These are phyloP conservation scores for Ramularia collo-cygni DNA, from an alignment of 2,329 filamentous ascomycete genomes.

Conservation along the genomic window DNA sequence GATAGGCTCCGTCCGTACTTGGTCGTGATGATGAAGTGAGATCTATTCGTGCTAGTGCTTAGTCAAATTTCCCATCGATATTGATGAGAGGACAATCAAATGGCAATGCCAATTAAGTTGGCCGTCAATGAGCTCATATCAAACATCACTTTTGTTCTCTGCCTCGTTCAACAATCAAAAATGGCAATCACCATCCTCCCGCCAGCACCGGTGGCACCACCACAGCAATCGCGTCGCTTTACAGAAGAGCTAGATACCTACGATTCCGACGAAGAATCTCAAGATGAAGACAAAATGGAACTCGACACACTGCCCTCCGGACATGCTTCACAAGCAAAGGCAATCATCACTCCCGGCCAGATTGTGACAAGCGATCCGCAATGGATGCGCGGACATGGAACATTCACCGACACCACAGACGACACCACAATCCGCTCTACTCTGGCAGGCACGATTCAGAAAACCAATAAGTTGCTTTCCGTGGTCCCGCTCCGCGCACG, in stretches of 20 bases:
- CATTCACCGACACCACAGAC: constrained; percentile 57
- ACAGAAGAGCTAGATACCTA: constrained; percentile 19
- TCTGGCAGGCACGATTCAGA: constrained; percentile 80
- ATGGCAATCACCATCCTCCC: constrained; percentile 57
- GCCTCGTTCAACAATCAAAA: constrained; percentile 5
- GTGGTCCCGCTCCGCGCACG: constrained; percentile 84
- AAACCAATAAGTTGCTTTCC: constrained; percentile 94
- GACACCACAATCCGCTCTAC: constrained; percentile 72
- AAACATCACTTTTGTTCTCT: neutral
- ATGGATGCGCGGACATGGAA: constrained; percentile 98
- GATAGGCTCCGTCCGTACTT: no score
- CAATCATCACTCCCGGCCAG: constrained; percentile 82
- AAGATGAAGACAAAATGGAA: constrained; percentile 30
- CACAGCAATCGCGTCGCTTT: constrained; percentile 14
- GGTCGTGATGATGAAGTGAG: constrained; percentile 2
- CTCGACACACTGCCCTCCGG: constrained; percentile 42
- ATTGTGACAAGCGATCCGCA: constrained; percentile 85
- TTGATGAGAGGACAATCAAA: neutral
- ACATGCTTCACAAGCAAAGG: constrained; percentile 33
- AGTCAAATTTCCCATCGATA: no score
- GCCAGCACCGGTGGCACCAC: constrained; percentile 38
- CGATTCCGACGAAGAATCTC: constrained; percentile 28
- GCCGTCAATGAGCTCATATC: neutral
- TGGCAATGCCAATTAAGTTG: neutral
- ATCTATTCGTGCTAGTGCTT: no score